Evolutionary conservation across 23 red algal genomes (phyloP), one percentile per base, ranked within the genome.

Genomic region (Gracilariopsis chorda): DNA sequence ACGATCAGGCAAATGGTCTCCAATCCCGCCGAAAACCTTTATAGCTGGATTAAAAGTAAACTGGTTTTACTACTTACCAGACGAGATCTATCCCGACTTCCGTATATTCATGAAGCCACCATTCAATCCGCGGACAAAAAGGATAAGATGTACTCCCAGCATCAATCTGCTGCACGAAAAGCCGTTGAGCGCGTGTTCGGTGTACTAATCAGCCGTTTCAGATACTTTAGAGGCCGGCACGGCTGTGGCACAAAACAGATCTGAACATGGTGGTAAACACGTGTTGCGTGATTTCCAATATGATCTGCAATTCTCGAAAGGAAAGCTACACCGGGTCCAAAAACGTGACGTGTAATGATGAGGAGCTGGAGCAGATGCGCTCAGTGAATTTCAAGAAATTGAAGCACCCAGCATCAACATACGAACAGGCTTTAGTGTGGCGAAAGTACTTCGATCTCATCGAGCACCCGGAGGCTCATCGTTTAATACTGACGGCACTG

Each of bases 21-120:
- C 74, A 0, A 23, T 78, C 3, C 9, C 6, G 3, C 60, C 82
- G 30, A 20, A 16, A 5, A 32, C 37, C 1, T 29, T 7, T 27
- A 46, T 89, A 36, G 48, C 32, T 63, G 85, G 85, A 2, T 29
- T 35, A 23, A 39, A 20, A 17, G 28, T 89, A 23, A 36, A 78
- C 2, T 77, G 78, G 39, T 60, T 52, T 37, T 93, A 93, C 48
- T 93, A 93, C 48, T 51, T 85, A 4, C 44, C 46, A 17, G 90
- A 84, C 17, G 65, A 23, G 1, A 93, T 93, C 21, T 93, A 93
- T 63, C 78, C 90, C 27, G 46, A 17, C 16, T 84, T 45, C 19
- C 17, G 58, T 2, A 52, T 93, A 10, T 77, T 93, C 36, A 33
- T 73, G 21, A 64, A 80, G 36, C 57, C 86, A 42, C 32, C 55